These are phyloP conservation scores for Vitis labrusca DNA, from an alignment of 164 flowering plant genomes.

Conservation along the genomic window DNA sequence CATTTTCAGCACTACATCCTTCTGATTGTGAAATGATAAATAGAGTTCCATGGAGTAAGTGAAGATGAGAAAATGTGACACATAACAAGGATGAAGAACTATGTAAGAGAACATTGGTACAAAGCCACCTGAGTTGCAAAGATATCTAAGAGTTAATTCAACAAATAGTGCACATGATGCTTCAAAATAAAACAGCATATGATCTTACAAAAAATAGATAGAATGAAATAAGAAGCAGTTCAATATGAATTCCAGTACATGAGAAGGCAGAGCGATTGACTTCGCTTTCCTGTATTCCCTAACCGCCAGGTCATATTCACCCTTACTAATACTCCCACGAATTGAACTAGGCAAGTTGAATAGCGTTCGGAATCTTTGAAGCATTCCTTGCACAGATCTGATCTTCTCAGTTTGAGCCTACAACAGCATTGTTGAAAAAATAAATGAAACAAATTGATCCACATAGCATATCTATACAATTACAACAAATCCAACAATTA, in stretches of 20 bases:
- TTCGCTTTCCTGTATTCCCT: slow-evolving; percentile 98
- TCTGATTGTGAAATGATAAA: background rate
- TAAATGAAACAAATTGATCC: slow-evolving; percentile 1
- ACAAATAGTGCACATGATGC: background rate
- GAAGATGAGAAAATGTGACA: too few species aligned
- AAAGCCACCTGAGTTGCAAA: too few species aligned
- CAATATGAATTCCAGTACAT: slow-evolving; percentile 45
- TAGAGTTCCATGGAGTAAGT: background rate
- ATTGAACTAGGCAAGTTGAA: slow-evolving; percentile 97
- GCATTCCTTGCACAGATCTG: slow-evolving; percentile 99
- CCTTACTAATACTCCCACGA: slow-evolving; percentile 94
- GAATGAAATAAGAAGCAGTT: background rate
- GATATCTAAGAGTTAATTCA: background rate
- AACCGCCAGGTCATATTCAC: slow-evolving; percentile 98
- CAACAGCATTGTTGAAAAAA: slow-evolving; percentile 14
- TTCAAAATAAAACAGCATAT: slow-evolving; percentile 3
- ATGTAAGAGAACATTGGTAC: background rate
- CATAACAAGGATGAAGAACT: background rate
- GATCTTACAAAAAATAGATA: background rate
- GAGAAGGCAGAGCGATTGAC: slow-evolving; percentile 95
- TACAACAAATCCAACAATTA: too few species aligned
- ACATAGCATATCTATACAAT: background rate
- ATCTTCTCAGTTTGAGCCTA: slow-evolving; percentile 99
- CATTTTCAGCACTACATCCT: background rate
- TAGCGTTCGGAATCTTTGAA: slow-evolving; percentile 93